Percentiles rank a stretch among this genome's conserved stretches.
These are phyloP conservation scores for Onygena corvina DNA, from an alignment of 2,329 filamentous ascomycete genomes.

Conservation along the genomic window DNA sequence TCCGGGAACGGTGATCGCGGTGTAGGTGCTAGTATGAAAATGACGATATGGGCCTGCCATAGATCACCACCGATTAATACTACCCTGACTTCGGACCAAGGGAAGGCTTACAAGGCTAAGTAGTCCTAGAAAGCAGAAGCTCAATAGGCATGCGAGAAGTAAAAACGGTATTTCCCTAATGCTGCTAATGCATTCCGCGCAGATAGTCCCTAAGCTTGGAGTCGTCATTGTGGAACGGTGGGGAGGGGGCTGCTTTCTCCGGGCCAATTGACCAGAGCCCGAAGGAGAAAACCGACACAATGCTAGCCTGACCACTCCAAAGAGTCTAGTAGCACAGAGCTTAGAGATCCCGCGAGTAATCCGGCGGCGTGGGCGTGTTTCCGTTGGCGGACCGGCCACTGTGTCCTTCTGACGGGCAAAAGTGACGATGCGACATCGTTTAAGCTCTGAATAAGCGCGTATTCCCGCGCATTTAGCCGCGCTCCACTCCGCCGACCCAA, in stretches of 20 bases:
- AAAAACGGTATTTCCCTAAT: constrained; percentile 21
- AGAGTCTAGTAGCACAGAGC: not conserved
- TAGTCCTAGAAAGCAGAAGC: constrained; percentile 17
- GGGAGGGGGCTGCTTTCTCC: constrained; percentile 3
- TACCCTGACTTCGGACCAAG: not conserved
- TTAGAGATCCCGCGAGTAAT: not conserved
- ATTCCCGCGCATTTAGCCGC: not conserved
- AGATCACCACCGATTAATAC: constrained; percentile 5
- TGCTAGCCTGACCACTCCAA: not conserved
- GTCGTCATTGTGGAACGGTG: constrained; percentile 7
- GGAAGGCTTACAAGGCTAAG: not conserved
- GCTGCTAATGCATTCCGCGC: constrained; percentile 25
- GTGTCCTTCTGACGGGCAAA: not conserved
- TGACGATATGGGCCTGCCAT: constrained; percentile 35
- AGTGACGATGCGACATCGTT: not conserved
- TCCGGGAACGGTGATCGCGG: constrained; percentile 62
- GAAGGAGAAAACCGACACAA: not conserved
- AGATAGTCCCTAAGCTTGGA: constrained; percentile 17
- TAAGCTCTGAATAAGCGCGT: not conserved
- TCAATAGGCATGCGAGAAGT: constrained; percentile 24
- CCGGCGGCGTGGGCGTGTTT: not conserved
- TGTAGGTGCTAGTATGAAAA: constrained; percentile 66
- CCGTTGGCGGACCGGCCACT: constrained; percentile 4
- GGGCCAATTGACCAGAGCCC: constrained; percentile 16
- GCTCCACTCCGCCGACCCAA: not conserved